phyloP scores from a whole-genome alignment of 192 early-diverging fungal genomes.

The Podochytrium sp. region DNA sequence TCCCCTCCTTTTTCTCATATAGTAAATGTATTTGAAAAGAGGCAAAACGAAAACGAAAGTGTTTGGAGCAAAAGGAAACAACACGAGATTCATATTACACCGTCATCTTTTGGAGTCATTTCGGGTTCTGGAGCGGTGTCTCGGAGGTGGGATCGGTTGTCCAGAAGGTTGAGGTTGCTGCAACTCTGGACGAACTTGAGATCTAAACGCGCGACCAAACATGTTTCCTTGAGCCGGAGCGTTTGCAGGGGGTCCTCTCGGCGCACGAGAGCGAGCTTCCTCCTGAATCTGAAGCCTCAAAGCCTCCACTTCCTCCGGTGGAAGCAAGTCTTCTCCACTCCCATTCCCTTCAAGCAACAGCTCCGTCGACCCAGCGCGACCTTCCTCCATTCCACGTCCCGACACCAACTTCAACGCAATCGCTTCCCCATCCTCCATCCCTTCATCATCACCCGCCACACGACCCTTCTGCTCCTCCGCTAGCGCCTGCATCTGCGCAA shows the following conservation, averaged over 20 bases:
- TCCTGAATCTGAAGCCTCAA: slow-evolving; percentile 7
- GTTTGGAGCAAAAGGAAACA: no score
- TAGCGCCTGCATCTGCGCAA: slow-evolving; percentile 13
- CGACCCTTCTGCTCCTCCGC: not conserved
- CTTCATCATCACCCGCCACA: not conserved
- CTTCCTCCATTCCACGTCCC: not conserved
- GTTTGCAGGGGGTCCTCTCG: no score
- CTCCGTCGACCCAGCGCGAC: not conserved
- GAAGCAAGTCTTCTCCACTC: slow-evolving; percentile 14
- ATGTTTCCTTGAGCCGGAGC: no score
- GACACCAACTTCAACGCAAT: not conserved
- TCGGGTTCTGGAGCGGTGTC: not conserved
- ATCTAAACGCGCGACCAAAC: not conserved
- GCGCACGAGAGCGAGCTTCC: no score
- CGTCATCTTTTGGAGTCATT: no score
- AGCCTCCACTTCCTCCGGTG: slow-evolving; percentile 28
- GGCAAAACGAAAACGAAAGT: no score
- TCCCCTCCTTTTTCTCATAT: no score
- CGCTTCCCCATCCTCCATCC: not conserved
- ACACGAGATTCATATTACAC: no score
- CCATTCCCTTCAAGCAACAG: not conserved
- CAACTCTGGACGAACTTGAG: not conserved
- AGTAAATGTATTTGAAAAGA: no score
- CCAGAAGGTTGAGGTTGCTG: not conserved
- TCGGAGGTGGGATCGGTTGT: not conserved